phyloP scores from a whole-genome alignment of 208 protist genomes.

The Leishmania arabica region DNA sequence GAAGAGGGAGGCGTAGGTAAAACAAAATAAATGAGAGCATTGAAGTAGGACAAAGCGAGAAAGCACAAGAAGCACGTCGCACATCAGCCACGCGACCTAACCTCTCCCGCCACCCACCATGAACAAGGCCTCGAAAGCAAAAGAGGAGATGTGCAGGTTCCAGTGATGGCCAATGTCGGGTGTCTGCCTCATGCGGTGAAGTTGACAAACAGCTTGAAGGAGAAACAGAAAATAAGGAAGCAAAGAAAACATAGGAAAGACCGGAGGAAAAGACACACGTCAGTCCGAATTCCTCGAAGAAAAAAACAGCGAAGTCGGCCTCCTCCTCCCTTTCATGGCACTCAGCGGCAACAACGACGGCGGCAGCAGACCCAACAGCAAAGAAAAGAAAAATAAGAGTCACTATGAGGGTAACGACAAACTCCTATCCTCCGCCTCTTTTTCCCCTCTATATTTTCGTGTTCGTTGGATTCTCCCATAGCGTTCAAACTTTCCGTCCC shows the following conservation, averaged over 20 bases:
- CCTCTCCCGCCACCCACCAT: background rate
- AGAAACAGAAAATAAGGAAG: background rate
- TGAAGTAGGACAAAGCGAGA: background rate
- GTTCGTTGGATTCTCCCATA: background rate
- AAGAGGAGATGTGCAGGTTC: background rate
- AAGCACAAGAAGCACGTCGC: background rate
- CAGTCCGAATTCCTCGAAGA: background rate
- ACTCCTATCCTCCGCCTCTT: constrained; percentile 6
- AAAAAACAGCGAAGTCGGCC: constrained; percentile 3
- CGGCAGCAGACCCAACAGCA: constrained; percentile 4
- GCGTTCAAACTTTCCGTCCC: background rate
- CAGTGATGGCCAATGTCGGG: background rate
- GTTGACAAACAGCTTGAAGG: background rate
- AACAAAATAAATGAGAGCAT: background rate
- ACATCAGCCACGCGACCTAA: background rate
- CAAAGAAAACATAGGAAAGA: constrained; percentile 2
- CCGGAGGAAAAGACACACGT: constrained; percentile 4
- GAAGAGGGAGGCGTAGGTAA: background rate
- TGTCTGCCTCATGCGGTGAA: background rate
- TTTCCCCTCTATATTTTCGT: background rate
- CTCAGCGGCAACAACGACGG: background rate
- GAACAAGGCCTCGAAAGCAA: background rate
- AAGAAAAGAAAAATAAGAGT: constrained; percentile 8
- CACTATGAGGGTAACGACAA: background rate
- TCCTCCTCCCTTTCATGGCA: background rate